These are phyloP conservation scores for Scedosporium boydii DNA, from an alignment of 2,329 filamentous ascomycete species.

Conservation along the genomic window DNA sequence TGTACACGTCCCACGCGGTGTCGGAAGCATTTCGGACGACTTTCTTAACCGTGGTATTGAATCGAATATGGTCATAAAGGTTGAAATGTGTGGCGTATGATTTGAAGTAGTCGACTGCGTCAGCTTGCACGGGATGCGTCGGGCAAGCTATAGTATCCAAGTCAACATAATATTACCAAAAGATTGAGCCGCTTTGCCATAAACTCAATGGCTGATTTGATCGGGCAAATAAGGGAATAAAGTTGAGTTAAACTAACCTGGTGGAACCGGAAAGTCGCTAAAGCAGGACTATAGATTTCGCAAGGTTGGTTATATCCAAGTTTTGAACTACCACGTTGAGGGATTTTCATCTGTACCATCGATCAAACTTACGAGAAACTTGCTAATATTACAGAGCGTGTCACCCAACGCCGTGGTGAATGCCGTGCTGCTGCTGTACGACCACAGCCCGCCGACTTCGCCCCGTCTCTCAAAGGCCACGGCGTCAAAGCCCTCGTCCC, in stretches of 20 bases:
- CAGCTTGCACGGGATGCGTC: conserved; percentile 13
- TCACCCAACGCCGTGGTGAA: conserved; percentile 21
- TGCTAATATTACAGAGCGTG: conserved; percentile 2
- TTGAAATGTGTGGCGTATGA: conserved; percentile 28
- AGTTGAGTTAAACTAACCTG: conserved; percentile 18
- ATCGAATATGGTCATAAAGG: conserved; percentile 22
- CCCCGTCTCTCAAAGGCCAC: conserved; percentile 27
- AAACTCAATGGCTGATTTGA: no score
- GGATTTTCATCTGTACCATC: neutral
- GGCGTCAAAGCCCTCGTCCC: conserved; percentile 32
- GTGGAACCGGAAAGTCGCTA: conserved; percentile 31
- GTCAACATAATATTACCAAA: no score
- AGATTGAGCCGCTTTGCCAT: no score
- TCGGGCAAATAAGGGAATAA: conserved; percentile 3
- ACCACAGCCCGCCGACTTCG: conserved; percentile 33
- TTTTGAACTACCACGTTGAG: neutral
- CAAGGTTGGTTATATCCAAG: conserved; percentile 10
- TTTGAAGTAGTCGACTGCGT: conserved; percentile 28
- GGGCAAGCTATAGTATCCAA: conserved; percentile 15
- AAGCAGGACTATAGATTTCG: conserved; percentile 27
- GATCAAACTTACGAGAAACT: conserved; percentile 13
- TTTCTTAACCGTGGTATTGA: conserved; percentile 20
- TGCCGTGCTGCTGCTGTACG: conserved; percentile 24
- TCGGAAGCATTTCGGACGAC: conserved; percentile 18
- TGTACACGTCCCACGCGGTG: conserved; percentile 22